Evolutionary conservation across 257 asterid genomes (phyloP).

Genomic region (Haberlea rhodopensis): DNA sequence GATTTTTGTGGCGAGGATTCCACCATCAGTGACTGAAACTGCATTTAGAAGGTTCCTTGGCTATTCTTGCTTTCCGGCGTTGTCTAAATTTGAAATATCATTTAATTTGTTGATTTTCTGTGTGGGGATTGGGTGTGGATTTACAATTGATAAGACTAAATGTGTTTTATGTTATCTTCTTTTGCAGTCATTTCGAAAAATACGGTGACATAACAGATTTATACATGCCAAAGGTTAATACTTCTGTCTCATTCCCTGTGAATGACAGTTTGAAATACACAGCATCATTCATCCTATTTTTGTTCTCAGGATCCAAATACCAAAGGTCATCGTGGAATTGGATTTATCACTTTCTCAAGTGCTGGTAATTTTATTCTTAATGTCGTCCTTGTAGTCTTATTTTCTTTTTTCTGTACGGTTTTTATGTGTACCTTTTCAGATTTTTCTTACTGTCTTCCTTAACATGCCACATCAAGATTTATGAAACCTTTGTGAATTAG

Average conservation of each 20-base stretch:
- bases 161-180: neutral
- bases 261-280: neutral
- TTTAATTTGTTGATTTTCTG: neutral
- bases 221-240: constrained; percentile 81
- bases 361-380: constrained; percentile 51
- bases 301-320: constrained; percentile 74
- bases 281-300: constrained; percentile 6
- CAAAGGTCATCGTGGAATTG: constrained; percentile 98
- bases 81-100: neutral
- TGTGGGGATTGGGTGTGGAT: neutral
- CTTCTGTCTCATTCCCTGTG: constrained; percentile 10
- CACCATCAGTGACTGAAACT: constrained; percentile 68
- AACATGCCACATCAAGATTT: neutral
- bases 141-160: neutral
- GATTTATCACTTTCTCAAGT: constrained; percentile 82
- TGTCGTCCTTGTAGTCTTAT: constrained; percentile 5
- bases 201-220: constrained; percentile 82
- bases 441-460: neutral
- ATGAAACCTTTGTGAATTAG: neutral
- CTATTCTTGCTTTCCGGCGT: neutral
- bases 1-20: constrained; percentile 93
- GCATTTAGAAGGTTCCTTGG: constrained; percentile 42
- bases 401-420: constrained; percentile 7
- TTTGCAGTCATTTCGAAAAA: constrained; percentile 87
- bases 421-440: neutral